Conservation (phyloP, 2,329 filamentous ascomycete species). For the Rutstroemia sydowiana region DNA sequence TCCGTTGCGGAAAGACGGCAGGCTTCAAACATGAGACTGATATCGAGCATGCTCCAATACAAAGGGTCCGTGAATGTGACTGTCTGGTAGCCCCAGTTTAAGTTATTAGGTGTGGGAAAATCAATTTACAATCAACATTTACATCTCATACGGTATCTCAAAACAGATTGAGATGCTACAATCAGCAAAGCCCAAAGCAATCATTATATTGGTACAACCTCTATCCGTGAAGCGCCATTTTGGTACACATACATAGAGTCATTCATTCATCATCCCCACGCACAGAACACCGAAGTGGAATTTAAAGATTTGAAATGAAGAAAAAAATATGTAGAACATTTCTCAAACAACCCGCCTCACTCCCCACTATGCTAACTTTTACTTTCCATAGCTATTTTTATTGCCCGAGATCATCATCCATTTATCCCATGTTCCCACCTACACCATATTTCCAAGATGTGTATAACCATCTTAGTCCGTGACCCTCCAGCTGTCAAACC, state of each 20-base stretch:
- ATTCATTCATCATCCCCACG: background rate
- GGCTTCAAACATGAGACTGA: no score
- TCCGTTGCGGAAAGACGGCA: no score
- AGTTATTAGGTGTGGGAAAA: no score
- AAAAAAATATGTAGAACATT: background rate
- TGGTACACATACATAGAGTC: background rate
- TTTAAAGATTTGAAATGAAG: background rate
- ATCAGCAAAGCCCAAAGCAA: no score
- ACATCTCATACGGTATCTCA: background rate
- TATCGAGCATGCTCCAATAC: no score
- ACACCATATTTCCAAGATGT: background rate
- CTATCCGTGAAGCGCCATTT: background rate
- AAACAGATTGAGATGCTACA: background rate
- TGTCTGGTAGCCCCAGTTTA: no score
- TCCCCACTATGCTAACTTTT: background rate
- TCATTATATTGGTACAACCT: background rate
- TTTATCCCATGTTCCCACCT: background rate
- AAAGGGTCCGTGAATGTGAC: no score
- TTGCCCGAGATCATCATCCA: background rate
- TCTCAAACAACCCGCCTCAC: background rate
- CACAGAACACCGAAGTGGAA: background rate
- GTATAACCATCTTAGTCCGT: constrained; percentile 22
- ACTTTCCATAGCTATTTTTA: background rate
- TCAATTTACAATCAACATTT: background rate
- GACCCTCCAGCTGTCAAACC: constrained; percentile 73